phyloP scores from a whole-genome alignment of 805 yeast species.

The Saccharomyces paradoxus region DNA sequence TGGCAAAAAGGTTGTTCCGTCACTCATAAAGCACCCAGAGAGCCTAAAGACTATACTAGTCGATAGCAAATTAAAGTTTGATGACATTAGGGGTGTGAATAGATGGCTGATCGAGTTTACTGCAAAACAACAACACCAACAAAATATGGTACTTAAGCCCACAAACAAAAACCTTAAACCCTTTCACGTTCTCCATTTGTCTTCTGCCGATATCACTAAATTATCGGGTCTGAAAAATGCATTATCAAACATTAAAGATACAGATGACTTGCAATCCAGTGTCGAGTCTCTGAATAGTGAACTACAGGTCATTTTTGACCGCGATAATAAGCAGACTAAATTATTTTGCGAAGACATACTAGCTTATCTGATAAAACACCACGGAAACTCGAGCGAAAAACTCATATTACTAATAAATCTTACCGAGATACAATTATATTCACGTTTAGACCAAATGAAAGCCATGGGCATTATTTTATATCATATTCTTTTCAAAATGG shows the following conservation, averaged over 20 bases:
- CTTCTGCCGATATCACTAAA: not conserved
- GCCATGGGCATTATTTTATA: conserved; percentile 15
- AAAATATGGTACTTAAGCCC: not conserved
- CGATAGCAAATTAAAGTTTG: conserved; percentile 9
- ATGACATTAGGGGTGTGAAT: conserved; percentile 11
- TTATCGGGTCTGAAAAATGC: not conserved
- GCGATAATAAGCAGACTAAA: not conserved
- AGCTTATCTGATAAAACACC: conserved; percentile 18
- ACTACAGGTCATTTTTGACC: not conserved
- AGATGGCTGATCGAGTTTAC: conserved; percentile 15
- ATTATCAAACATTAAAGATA: not conserved
- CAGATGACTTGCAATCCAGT: not conserved
- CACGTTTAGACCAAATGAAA: conserved; percentile 14
- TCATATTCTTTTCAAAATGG: conserved; percentile 6
- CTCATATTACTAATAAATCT: conserved; percentile 13
- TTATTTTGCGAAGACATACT: conserved; percentile 32
- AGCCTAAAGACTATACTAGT: conserved; percentile 2
- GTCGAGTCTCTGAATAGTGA: not conserved
- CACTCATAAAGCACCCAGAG: conserved; percentile 6
- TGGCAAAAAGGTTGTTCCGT: conserved; percentile 16
- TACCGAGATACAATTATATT: conserved; percentile 11
- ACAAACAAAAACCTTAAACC: not conserved
- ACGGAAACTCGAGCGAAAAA: conserved; percentile 9
- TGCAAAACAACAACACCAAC: not conserved
- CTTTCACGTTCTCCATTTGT: not conserved